Evolutionary conservation across 352 stramenopile genomes (phyloP), one percentile per base, ranked within the genome.

Genomic region (Phytophthora melonis): DNA sequence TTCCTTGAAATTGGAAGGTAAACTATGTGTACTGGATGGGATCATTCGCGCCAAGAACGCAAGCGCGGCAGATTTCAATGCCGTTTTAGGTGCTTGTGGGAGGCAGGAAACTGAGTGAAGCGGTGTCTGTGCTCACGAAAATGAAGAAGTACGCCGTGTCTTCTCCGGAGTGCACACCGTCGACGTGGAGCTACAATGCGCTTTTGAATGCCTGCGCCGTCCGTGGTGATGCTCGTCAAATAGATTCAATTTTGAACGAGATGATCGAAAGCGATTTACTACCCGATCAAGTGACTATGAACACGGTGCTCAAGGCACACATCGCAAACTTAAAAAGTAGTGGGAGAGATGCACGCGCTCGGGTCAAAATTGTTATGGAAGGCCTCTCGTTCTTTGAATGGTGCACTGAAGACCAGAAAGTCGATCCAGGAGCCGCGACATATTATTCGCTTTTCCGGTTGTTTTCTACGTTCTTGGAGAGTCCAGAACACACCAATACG

Each of bases 391-490:
- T 74, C 36, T 85, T 70, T 60, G 61, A 81, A 16, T 83, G 69
- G 80, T 72, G 80, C 62, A 65, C 66, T 55, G 39, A 74, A 21
- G 32, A 77, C 55, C 66, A 83, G 30, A 70, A 67, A 13, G 30
- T 82, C 14, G 72, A 75, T 41, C 63, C 75, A 21, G 73, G 57
- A 3, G 76, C 62, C 4, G 76, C 71, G 18, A 92, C 70, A 30
- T 78, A 87, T 70, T 90, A 84, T 36, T 80, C 68, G 43, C 64
- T 92, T 16, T 87, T 92, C 55, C 82, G 83, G 1, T 62, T 86
- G 5, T 92, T 91, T 66, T 57, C 81, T 30, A 77, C 74, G 6
- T 87, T 86, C 1, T 70, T 83, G 4, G 77, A 86, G 7, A 62
- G 54, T 3, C 34, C 34, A n/a, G 34, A 52, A 30, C 60, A 68